Evolutionary conservation across 139 green algal genomes (phyloP).

Genomic region (Coelastrella sp.): DNA sequence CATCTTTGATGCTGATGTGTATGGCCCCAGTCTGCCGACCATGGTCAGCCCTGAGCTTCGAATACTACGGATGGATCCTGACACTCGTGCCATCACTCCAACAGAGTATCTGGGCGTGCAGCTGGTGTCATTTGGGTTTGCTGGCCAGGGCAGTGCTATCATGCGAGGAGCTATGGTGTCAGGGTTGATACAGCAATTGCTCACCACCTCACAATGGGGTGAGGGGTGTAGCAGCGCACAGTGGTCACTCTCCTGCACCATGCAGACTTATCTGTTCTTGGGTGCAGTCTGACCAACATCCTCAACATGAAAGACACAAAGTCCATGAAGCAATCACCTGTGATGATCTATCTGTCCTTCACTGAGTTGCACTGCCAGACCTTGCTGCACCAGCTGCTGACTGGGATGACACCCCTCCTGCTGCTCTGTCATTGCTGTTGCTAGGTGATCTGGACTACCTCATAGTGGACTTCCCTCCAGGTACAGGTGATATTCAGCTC

Average conservation of each 20-base stretch:
- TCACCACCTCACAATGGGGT: slow-evolving; percentile 93
- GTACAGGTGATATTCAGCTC: slow-evolving; percentile 99
- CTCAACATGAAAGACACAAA: too few species aligned
- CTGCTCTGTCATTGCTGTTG: too few species aligned
- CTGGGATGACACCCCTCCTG: too few species aligned
- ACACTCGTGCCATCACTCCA: slow-evolving; percentile 83
- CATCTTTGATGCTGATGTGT: slow-evolving; percentile 99
- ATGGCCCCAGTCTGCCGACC: slow-evolving; percentile 95
- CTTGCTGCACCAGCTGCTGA: not conserved
- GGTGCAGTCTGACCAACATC: too few species aligned
- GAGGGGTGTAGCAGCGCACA: too few species aligned
- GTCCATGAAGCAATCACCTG: too few species aligned
- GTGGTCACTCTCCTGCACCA: too few species aligned
- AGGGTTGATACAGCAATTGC: slow-evolving; percentile 95
- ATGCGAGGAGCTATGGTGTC: slow-evolving; percentile 99
- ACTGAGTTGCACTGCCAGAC: too few species aligned
- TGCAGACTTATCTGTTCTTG: too few species aligned
- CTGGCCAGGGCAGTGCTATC: slow-evolving; percentile 96
- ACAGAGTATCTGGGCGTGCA: slow-evolving; percentile 96
- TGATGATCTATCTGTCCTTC: too few species aligned
- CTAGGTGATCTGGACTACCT: slow-evolving; percentile 97
- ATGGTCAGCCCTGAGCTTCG: slow-evolving; percentile 91
- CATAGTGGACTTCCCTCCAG: slow-evolving; percentile 97
- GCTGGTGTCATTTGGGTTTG: slow-evolving; percentile 97
- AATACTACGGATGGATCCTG: slow-evolving; percentile 87